Conservation (phyloP, 2,329 filamentous ascomycete species). For the Aspergillus oerlinghausenensis region DNA sequence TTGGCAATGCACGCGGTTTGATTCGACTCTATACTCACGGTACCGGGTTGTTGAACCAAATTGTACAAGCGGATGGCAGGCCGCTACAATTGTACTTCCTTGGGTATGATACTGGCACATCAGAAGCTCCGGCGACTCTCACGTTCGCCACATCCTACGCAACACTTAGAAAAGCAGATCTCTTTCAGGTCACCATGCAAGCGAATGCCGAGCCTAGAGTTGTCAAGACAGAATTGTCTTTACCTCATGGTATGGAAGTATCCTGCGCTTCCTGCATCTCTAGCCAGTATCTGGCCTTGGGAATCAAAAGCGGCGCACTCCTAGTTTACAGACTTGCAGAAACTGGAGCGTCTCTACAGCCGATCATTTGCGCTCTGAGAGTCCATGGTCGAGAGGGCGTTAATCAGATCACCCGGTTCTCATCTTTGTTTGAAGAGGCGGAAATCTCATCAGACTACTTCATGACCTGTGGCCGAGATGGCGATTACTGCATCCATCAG, state of each 20-base stretch:
- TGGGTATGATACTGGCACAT: conserved; percentile 8
- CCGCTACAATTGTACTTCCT: conserved; percentile 28
- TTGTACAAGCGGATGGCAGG: conserved; percentile 24
- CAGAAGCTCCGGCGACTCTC: conserved; percentile 9
- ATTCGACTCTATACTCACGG: conserved; percentile 33
- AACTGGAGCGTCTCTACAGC: conserved; percentile 14
- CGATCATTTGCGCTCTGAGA: conserved; percentile 22
- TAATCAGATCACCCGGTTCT: conserved; percentile 52
- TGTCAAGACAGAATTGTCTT: conserved; percentile 17
- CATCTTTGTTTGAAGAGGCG: conserved; percentile 7
- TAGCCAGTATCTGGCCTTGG: conserved; percentile 44
- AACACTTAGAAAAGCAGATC: conserved; percentile 22
- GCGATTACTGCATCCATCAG: conserved; percentile 64
- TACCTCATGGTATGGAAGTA: conserved; percentile 47
- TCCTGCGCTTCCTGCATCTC: conserved; percentile 45
- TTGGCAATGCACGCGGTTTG: conserved; percentile 30
- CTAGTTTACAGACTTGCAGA: conserved; percentile 40
- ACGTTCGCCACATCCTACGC: conserved; percentile 26
- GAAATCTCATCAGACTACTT: conserved; percentile 40
- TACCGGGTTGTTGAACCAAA: conserved; percentile 21
- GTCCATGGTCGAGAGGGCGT: conserved; percentile 60
- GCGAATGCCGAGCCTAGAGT: conserved; percentile 36
- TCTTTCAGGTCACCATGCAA: conserved; percentile 21
- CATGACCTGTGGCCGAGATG: conserved; percentile 71
- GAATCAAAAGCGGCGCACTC: conserved; percentile 53